Percentiles rank a stretch among this genome's conserved stretches.
These are phyloP conservation scores for Pogostemon cablin DNA, from an alignment of 257 asterid species.

Conservation along the genomic window DNA sequence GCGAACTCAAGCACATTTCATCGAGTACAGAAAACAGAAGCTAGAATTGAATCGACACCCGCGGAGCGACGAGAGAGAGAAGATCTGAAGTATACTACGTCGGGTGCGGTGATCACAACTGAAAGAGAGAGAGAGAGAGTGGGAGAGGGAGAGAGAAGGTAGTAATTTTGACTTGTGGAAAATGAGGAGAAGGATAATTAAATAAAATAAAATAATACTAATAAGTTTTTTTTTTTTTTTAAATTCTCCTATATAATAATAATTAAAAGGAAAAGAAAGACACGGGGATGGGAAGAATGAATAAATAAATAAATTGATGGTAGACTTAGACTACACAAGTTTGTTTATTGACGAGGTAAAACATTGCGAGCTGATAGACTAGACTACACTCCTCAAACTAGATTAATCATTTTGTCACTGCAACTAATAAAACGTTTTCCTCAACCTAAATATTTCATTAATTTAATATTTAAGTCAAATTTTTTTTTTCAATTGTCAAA, in stretches of 20 bases:
- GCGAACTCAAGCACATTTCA: constrained; percentile 18
- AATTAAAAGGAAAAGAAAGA: not conserved
- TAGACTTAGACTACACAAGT: not conserved
- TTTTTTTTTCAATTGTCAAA: too few relatives aligned
- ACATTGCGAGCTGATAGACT: not conserved
- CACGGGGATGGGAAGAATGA: not conserved
- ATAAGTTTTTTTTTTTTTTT: too few relatives aligned
- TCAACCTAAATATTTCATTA: too few relatives aligned
- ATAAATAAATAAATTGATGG: not conserved
- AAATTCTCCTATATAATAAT: too few relatives aligned
- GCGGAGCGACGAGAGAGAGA: not conserved
- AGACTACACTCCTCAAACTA: not conserved
- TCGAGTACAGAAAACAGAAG: not conserved
- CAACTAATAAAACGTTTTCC: too few relatives aligned
- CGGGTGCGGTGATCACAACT: constrained; percentile 22
- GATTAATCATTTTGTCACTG: too few relatives aligned
- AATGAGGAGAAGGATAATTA: not conserved
- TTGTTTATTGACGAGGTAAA: constrained; percentile 16
- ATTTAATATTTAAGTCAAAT: too few relatives aligned
- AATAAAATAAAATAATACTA: not conserved
- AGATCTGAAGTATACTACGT: not conserved
- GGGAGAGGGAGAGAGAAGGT: constrained; percentile 13
- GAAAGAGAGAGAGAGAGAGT: not conserved
- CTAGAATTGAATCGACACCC: constrained; percentile 5
- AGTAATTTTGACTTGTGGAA: constrained; percentile 29